Base-by-base conservation (phyloP, 2,329 filamentous ascomycete genomes). In the Botrytis sinoallii region DNA sequence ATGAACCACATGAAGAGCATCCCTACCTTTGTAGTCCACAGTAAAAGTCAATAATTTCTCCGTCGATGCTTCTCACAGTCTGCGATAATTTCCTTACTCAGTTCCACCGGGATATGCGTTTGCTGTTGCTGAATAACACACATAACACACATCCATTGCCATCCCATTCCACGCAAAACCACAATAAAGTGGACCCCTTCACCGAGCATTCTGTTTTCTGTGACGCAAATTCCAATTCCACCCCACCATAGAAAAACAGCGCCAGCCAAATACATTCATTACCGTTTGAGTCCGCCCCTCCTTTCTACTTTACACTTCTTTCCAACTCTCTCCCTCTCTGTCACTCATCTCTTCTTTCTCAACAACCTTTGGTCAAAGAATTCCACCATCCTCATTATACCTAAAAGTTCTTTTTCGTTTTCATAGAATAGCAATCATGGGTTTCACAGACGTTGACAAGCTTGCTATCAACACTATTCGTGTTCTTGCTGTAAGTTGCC, bases 381-480 rank as follows among this genome's bases (percentile, higher is more conserved):
- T 32, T 35, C 12, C 10, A 20, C 38, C 35, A 71, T 32, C 65
- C 38, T 35, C 59, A 44, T 55, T 70, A 70, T 61, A 72, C 48
- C 42, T 46, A 59, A 40, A 40, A 42, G n/a, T 55, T n/a, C 16
- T 38, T 57, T 29, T 66, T 18, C 52, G 2, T 57, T 57, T 18
- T 67, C 20, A n/a, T 59, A 48, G 48, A 71, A 75, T 74, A 75
- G 79, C 78, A 78, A 79, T 77, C 76, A 98, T 98, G 95, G 91
- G 91, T 84, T 98, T 93, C 89, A 88, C 89, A 84, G 93, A 98
- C 82, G 85, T 91, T 83, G 96, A 99, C 85, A 87, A 92, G 88
- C 90, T 94, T 86, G 93, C 94, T 83, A 94, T 99, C 87, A 98
- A 98, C 92, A 97, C 95, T 85, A 98, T 99, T 88, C 93, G 96